A percentile compares a stretch with the other conserved stretches of the same genome.
Evolutionary conservation across 805 yeast species (phyloP).

Genomic region (Barnettozyma californica): DNA sequence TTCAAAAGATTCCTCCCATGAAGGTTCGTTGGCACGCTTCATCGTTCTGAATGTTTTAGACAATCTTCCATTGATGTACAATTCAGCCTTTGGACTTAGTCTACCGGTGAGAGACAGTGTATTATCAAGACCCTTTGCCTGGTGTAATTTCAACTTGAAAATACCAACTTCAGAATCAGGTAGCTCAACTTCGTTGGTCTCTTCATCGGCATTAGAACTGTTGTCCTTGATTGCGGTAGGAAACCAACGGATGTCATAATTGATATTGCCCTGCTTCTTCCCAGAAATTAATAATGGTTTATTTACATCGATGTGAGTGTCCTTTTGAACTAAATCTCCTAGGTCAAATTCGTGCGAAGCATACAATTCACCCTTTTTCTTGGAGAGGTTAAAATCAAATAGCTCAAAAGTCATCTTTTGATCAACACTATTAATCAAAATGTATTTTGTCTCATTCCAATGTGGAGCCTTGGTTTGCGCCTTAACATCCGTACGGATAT

Average conservation of each 20-base stretch:
- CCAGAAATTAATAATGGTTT: slow-evolving; percentile 34
- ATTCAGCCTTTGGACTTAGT: slow-evolving; percentile 61
- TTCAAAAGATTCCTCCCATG: slow-evolving; percentile 63
- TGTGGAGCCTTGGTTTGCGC: slow-evolving; percentile 50
- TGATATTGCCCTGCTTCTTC: slow-evolving; percentile 51
- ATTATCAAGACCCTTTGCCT: slow-evolving; percentile 53
- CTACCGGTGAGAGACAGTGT: slow-evolving; percentile 41
- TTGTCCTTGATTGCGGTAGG: slow-evolving; percentile 25
- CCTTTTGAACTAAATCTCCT: slow-evolving; percentile 54
- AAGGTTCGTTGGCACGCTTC: slow-evolving; percentile 66
- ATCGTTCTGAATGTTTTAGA: slow-evolving; percentile 55
- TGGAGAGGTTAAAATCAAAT: slow-evolving; percentile 45
- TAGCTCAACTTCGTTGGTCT: slow-evolving; percentile 25
- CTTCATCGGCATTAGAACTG: slow-evolving; percentile 21
- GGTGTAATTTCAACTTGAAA: slow-evolving; percentile 55
- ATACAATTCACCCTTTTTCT: slow-evolving; percentile 48
- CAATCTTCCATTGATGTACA: slow-evolving; percentile 51
- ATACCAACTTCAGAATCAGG: slow-evolving; percentile 72
- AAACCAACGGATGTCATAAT: slow-evolving; percentile 47
- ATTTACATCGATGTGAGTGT: slow-evolving; percentile 27
- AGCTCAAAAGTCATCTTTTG: slow-evolving; percentile 53
- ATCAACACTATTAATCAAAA: slow-evolving; percentile 52
- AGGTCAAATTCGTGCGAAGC: slow-evolving; percentile 52
- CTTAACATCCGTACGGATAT: slow-evolving; percentile 50
- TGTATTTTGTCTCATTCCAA: slow-evolving; percentile 60